Conservation (phyloP, 306 rosid genomes). For the Medicago arabica region DNA sequence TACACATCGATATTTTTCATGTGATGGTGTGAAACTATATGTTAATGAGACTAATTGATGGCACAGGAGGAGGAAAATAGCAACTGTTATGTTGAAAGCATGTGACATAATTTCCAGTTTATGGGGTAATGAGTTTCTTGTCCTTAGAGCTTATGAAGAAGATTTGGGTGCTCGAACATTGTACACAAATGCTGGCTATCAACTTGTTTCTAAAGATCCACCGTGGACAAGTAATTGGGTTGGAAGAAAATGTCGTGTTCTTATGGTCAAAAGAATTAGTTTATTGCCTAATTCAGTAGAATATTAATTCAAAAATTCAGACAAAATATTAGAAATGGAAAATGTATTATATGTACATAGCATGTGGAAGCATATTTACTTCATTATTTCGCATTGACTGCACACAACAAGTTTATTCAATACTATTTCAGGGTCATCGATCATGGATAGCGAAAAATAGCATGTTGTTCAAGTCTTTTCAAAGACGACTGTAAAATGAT, state of each 20-base stretch:
- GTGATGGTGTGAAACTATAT: neutral
- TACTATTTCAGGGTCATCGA: neutral
- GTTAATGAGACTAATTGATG: constrained; percentile 8
- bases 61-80: constrained; percentile 83
- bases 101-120: constrained; percentile 61
- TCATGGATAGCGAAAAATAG: neutral
- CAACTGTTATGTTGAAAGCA: constrained; percentile 65
- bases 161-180: constrained; percentile 78
- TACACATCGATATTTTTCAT: neutral
- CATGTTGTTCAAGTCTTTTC: no score
- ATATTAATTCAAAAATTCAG: neutral
- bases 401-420: neutral
- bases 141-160: constrained; percentile 83
- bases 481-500: no score
- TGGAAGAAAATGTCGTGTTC: constrained; percentile 82
- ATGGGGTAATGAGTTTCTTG: constrained; percentile 81
- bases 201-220: constrained; percentile 71
- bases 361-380: constrained; percentile 13
- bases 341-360: constrained; percentile 31
- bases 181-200: constrained; percentile 78
- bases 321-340: neutral
- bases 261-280: constrained; percentile 64
- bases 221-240: constrained; percentile 85
- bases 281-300: constrained; percentile 16
- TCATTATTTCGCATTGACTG: constrained; percentile 29